These are phyloP conservation scores for Tephrocybe sp. DNA, from an alignment of 768 basidiomycete genomes.

Conservation along the genomic window DNA sequence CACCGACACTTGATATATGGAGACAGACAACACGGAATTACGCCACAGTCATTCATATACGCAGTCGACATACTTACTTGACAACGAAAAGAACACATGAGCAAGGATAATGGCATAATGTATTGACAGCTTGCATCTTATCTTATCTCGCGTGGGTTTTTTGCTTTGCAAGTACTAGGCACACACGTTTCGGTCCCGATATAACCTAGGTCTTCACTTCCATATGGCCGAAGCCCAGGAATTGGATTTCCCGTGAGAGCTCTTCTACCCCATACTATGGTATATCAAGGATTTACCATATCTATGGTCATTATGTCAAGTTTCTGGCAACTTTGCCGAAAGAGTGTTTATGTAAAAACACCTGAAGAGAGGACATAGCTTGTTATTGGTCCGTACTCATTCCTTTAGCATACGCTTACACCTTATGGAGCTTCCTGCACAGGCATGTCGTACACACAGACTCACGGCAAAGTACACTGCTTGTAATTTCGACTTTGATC, in stretches of 20 bases:
- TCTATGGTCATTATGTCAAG: background rate
- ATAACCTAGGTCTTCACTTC: background rate
- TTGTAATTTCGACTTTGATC: background rate
- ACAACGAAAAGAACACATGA: no score
- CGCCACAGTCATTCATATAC: no score
- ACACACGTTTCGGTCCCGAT: no score
- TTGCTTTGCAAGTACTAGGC: no score
- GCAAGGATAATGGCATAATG: no score
- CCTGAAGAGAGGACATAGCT: background rate
- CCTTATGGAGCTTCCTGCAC: no score
- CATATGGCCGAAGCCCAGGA: background rate
- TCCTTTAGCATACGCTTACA: background rate
- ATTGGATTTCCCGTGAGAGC: background rate
- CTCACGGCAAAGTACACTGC: background rate
- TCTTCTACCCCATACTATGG: background rate
- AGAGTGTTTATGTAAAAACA: background rate
- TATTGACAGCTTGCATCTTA: no score
- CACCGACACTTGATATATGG: no score
- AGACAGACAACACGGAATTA: no score
- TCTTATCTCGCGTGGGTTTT: background rate
- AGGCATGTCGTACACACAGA: background rate
- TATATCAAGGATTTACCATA: background rate
- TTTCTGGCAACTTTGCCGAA: constrained; percentile 6
- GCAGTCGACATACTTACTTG: no score
- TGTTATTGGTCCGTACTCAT: background rate